A percentile compares a stretch with the other conserved stretches of the same genome.
Evolutionary conservation across 164 flowering plant genomes (phyloP).

Genomic region (Vitis labrusca): DNA sequence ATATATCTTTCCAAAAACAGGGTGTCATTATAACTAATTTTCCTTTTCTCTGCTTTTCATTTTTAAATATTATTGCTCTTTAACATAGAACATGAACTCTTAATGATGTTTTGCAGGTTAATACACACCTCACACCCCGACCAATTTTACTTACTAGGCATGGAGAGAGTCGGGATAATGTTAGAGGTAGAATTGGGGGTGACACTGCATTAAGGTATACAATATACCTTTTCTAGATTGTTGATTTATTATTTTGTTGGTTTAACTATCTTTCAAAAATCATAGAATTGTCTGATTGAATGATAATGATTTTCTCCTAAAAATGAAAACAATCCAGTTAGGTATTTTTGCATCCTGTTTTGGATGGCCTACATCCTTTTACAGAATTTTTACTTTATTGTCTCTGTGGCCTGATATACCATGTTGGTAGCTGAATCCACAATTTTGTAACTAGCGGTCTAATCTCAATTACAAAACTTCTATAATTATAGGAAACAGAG

Average conservation of each 20-base stretch:
- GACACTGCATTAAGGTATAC: slow-evolving; percentile 77
- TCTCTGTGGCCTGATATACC: neutral
- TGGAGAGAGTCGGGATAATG: slow-evolving; percentile 96
- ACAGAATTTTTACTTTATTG: neutral
- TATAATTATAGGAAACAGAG: neutral
- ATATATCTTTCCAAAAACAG: too few species aligned
- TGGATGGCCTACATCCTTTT: neutral
- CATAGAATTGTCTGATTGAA: neutral
- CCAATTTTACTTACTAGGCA: slow-evolving; percentile 98
- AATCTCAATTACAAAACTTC: neutral
- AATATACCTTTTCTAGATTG: too few species aligned
- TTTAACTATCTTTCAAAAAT: neutral
- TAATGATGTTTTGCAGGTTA: slow-evolving; percentile 56
- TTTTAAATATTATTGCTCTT: neutral
- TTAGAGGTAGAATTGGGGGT: slow-evolving; percentile 97
- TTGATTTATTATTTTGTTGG: neutral
- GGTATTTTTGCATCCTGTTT: neutral
- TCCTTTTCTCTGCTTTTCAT: neutral
- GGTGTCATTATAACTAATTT: neutral
- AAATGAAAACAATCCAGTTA: neutral
- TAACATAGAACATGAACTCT: neutral
- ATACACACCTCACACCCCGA: slow-evolving; percentile 95
- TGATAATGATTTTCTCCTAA: neutral
- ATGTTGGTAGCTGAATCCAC: neutral
- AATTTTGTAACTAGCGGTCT: neutral